Evolutionary conservation across 2,329 filamentous ascomycete genomes (phyloP).

Genomic region (Aspergillus calidoustus): DNA sequence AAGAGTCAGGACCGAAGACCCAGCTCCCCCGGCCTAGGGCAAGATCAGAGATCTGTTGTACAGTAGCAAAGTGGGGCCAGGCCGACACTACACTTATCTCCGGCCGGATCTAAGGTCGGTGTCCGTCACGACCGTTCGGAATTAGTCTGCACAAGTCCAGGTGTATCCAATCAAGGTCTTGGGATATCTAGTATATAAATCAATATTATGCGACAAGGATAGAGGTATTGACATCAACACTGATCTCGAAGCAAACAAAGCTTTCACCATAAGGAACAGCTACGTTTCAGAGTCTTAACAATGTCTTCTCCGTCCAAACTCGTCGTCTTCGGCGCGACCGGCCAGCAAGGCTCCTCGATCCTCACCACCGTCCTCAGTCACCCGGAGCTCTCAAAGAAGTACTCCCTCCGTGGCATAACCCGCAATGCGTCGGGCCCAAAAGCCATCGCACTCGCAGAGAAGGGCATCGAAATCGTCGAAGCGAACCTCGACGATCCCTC

Average conservation of each 20-base stretch:
- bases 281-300: not conserved
- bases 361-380: constrained; percentile 50
- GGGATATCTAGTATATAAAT: not conserved
- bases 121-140: not conserved
- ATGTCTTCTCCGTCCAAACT: constrained; percentile 28
- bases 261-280: not conserved
- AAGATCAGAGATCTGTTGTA: too few species aligned
- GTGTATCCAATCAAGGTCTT: not conserved
- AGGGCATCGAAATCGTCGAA: constrained; percentile 58
- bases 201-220: not conserved
- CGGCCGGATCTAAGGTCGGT: not conserved
- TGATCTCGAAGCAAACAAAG: not conserved
- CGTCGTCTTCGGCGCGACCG: constrained; percentile 63
- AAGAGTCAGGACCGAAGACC: too few species aligned
- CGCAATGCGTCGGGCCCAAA: constrained; percentile 52
- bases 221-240: not conserved
- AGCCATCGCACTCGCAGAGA: constrained; percentile 49
- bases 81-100: not conserved
- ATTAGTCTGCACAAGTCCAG: not conserved
- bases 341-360: constrained; percentile 64
- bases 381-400: constrained; percentile 53
- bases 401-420: constrained; percentile 60
- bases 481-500: constrained; percentile 56
- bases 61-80: too few species aligned
- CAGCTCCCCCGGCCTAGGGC: too few species aligned